Evolutionary conservation across 306 rosid genomes (phyloP), one percentile per base, ranked within the genome.

Genomic region (Quercus berberidifolia): DNA sequence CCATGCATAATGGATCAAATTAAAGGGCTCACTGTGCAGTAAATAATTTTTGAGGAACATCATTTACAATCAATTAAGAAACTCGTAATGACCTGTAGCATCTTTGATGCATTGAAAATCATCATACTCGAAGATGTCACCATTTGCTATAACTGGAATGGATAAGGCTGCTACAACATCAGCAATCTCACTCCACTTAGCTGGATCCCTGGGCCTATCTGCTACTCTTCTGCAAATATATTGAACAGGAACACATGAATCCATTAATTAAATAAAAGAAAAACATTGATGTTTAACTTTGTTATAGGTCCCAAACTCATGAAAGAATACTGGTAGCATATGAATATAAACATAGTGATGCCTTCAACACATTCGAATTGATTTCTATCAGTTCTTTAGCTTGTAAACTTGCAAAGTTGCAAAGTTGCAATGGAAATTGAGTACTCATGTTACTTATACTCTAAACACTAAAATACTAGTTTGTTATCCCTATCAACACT

Each of bases 131-230:
- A 92, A 89, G 73, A 94, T 89, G 83, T 92, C 93, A 3, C 97
- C 98, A 75, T 92, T 94, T 57, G 96, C 98, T 79, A 94, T 90
- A 58, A 94, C 96, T 57, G 98, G 98, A 86, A 94, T 87, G 52
- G 96, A 89, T 78, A 92, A 67, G 63, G 98, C 92, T 76, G 96
- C 88, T 26, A 87, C 98, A 57, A 94, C 88, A 88, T 94, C 94
- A 56, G 96, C 92, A 76, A 94, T 92, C 87, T 91, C 98, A 69
- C 73, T 87, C 98, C 98, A 94, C 77, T 92, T 92, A 43, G 98
- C 98, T 77, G 94, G 97, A 94, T 94, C 97, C 79, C 94, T 88
- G 1, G 98, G 98, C 78, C 98, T 89, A 87, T 94, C 98, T 38
- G 87, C 76, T 71, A 94, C 91, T 82, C 78, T 88, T 78, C 97